Evolutionary conservation across 2,329 filamentous ascomycete genomes (phyloP).

Genomic region (Claviceps digitariae): DNA sequence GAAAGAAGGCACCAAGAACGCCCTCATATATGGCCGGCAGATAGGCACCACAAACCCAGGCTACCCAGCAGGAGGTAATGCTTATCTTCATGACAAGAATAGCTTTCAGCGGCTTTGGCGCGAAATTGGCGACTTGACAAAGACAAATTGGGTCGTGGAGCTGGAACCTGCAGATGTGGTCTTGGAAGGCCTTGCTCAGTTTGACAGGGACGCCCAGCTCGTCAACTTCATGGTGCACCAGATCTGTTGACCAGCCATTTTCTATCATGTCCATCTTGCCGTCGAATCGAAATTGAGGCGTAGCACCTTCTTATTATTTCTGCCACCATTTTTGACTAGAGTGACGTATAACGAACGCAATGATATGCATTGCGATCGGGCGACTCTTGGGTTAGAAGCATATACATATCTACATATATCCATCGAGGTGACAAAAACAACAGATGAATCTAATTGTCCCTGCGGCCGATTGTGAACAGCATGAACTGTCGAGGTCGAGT

Average conservation of each 20-base stretch:
- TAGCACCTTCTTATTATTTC: neutral
- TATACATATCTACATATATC: too few relatives aligned
- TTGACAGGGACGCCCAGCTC: conserved; percentile 14
- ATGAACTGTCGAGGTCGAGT: neutral
- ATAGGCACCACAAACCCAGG: conserved; percentile 25
- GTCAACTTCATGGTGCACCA: conserved; percentile 24
- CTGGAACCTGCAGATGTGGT: conserved; percentile 19
- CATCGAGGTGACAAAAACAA: too few relatives aligned
- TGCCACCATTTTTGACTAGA: neutral
- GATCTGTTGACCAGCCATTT: conserved; percentile 9
- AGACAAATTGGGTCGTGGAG: conserved; percentile 34
- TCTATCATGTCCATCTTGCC: neutral
- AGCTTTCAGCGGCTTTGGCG: conserved; percentile 42
- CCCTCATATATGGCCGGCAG: conserved; percentile 38
- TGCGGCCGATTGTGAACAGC: neutral
- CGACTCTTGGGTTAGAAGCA: too few relatives aligned
- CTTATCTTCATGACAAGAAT: conserved; percentile 32
- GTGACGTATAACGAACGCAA: too few relatives aligned
- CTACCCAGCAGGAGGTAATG: conserved; percentile 8
- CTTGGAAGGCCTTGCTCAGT: conserved; percentile 12
- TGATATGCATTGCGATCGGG: too few relatives aligned
- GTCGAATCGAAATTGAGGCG: neutral
- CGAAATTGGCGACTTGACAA: conserved; percentile 34
- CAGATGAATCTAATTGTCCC: neutral
- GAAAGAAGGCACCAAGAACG: conserved; percentile 28